phyloP scores from a whole-genome alignment of 129 eudicot species.

The Oenanthe sinensis region DNA sequence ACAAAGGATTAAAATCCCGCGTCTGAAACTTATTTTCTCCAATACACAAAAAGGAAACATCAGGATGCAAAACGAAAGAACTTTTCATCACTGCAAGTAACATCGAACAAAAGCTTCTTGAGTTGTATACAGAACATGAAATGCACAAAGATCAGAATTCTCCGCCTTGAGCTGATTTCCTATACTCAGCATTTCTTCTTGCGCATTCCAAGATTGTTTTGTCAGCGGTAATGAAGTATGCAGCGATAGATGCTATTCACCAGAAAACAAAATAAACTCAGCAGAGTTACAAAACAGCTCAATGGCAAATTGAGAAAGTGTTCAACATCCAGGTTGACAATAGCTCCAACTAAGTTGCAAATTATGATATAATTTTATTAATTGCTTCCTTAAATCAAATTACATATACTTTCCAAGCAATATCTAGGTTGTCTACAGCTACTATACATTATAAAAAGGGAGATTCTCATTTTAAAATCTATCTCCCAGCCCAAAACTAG shows the following conservation, averaged over 20 bases:
- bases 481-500: neutral
- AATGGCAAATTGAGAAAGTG: neutral
- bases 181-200: conserved; percentile 54
- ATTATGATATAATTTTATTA: neutral
- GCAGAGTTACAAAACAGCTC: neutral
- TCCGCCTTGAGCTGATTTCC: conserved; percentile 26
- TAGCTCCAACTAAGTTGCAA: neutral
- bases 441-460: neutral
- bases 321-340: neutral
- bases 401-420: neutral
- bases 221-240: conserved; percentile 81
- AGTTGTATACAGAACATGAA: neutral
- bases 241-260: conserved; percentile 70
- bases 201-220: conserved; percentile 88
- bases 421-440: neutral
- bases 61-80: neutral
- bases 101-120: neutral
- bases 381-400: neutral
- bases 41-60: neutral
- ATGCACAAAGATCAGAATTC: neutral
- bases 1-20: neutral
- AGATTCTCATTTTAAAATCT: neutral
- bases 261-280: neutral
- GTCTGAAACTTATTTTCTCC: neutral
- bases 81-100: neutral